A percentile compares a stretch with the other conserved stretches of the same genome.
These are phyloP conservation scores for Nakazawaea populi DNA, from an alignment of 805 yeast species.

Conservation along the genomic window DNA sequence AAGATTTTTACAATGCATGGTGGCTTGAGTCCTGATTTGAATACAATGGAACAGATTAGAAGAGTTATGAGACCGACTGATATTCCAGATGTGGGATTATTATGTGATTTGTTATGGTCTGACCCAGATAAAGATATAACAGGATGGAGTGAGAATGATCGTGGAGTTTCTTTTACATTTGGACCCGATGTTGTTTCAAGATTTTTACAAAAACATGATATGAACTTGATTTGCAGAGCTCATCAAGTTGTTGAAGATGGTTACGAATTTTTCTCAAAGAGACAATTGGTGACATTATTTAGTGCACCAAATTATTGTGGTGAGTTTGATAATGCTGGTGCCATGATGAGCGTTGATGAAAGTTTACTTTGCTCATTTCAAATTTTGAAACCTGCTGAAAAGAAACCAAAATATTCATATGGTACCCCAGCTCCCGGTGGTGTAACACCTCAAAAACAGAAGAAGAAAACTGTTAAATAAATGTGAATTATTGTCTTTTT, in stretches of 20 bases:
- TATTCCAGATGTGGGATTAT: constrained; percentile 94
- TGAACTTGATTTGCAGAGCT: constrained; percentile 97
- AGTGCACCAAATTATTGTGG: constrained; percentile 99
- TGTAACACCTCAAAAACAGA: constrained; percentile 55
- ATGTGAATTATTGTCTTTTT: background rate
- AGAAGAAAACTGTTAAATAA: constrained; percentile 44
- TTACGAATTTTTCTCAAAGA: constrained; percentile 91
- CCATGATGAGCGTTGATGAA: constrained; percentile 99
- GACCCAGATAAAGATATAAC: constrained; percentile 98
- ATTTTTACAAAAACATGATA: constrained; percentile 93
- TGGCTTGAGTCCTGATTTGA: constrained; percentile 94
- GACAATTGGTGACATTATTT: constrained; percentile 92
- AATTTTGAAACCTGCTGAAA: constrained; percentile 96
- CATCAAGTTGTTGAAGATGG: constrained; percentile 99
- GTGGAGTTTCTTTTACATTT: constrained; percentile 98
- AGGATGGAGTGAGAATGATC: constrained; percentile 98
- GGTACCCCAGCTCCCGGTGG: constrained; percentile 34
- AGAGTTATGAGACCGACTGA: constrained; percentile 99
- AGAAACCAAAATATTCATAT: constrained; percentile 67
- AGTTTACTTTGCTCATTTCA: constrained; percentile 93
- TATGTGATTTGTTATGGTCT: constrained; percentile 96
- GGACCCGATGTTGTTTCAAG: constrained; percentile 99
- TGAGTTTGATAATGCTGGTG: constrained; percentile 98
- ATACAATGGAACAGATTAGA: constrained; percentile 97
- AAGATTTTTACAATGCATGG: constrained; percentile 99